Evolutionary conservation across 83 land plant genomes (phyloP).

Genomic region (Thuja plicata): DNA sequence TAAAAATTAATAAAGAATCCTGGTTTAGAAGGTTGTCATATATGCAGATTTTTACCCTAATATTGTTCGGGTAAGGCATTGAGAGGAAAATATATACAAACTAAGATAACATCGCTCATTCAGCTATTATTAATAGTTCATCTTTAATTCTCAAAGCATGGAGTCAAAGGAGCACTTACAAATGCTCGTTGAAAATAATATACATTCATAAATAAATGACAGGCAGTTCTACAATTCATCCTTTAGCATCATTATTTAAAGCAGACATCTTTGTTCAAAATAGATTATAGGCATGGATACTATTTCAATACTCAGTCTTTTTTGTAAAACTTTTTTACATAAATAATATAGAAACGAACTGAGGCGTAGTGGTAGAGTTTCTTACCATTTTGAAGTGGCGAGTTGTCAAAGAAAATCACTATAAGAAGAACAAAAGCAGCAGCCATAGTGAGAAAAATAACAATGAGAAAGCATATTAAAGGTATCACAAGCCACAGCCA

Average conservation of each 20-base stretch:
- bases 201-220: too few relatives aligned
- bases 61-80: constrained; percentile 30
- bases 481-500: too few relatives aligned
- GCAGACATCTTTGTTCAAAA: background rate
- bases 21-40: constrained; percentile 33
- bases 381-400: too few relatives aligned
- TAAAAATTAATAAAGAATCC: constrained; percentile 20
- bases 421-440: too few relatives aligned
- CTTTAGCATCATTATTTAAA: background rate
- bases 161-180: background rate
- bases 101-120: constrained; percentile 28
- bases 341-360: too few relatives aligned
- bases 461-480: too few relatives aligned
- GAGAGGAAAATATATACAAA: constrained; percentile 36
- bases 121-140: constrained; percentile 32
- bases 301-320: too few relatives aligned
- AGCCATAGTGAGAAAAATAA: too few relatives aligned
- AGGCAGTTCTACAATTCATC: background rate
- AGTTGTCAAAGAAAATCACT: too few relatives aligned
- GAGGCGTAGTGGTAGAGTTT: too few relatives aligned
- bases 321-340: too few relatives aligned
- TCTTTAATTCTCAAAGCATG: constrained; percentile 13
- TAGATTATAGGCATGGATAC: too few relatives aligned
- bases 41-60: constrained; percentile 46
- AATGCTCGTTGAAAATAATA: background rate